Evolutionary conservation across 2,329 filamentous ascomycete species (phyloP), one percentile per base, ranked within the genome.

Genomic region (Albifimbria verrucaria): DNA sequence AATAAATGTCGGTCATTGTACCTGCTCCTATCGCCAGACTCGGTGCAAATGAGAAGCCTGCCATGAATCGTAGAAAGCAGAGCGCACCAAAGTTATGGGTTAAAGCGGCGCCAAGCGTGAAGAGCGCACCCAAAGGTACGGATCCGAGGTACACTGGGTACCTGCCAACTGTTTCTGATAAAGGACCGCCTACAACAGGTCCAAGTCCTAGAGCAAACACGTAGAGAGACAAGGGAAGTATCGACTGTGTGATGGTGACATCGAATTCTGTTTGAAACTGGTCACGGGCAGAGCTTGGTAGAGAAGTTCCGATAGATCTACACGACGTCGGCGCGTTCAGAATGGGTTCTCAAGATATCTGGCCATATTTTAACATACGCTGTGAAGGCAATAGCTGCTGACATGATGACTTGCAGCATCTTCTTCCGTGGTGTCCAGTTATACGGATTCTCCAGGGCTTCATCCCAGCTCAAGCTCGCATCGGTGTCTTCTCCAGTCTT

Each of bases 11-110:
- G 15, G 87, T 82, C 52, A 92, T 87, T 0, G 87, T 89, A 2
- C 88, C 88, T 1, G 87, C 87, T 3, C 88, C 88, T 3, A 91
- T 86, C 7, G 88, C 87, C 65, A 91, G 87, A 0, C 89, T 87
- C 1, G 85, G 87, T 1, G 87, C 87, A 1, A 87, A 80, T 3
- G 87, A 85, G 17, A 86, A 87, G 24, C 88, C 88, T 41, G 81
- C 79, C 1, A 90, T 71, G 53, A 89, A 72, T 12, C 88, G 80
- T 77, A 89, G 86, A 17, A 86, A 77, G 53, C 90, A 82, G 11
- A 92, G 77, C 81, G 90, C 88, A 15, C 69, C 72, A 55, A 90
- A 88, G 52, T 81, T 85, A 41, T 72, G 77, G 49, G 82, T 84
- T 20, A 88, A 66, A 2, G 86, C 87, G 46, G 80, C 80, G 20